These are phyloP conservation scores for Ophiostoma tasmaniense DNA, from an alignment of 2,329 filamentous ascomycete species.

Conservation along the genomic window DNA sequence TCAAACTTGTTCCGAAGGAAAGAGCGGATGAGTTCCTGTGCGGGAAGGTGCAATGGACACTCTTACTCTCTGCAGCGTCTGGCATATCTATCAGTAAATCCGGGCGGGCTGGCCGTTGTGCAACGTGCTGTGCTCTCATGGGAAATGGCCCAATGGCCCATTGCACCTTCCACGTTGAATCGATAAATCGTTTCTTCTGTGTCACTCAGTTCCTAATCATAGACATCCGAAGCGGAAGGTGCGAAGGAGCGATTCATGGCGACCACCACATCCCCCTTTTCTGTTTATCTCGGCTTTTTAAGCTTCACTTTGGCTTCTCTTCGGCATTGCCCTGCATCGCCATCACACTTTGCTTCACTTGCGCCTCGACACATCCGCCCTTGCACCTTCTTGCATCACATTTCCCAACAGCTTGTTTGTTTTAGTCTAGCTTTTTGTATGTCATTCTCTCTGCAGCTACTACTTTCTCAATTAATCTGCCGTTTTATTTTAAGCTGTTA, in stretches of 20 bases:
- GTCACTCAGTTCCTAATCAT: neutral
- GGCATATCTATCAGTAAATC: neutral
- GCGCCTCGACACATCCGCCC: neutral
- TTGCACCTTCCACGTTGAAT: neutral
- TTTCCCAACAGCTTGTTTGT: neutral
- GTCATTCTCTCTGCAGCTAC: neutral
- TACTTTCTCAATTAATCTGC: neutral
- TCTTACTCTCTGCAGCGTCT: no score
- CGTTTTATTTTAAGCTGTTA: conserved; percentile 28
- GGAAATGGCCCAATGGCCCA: neutral
- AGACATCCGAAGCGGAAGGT: neutral
- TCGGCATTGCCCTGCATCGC: neutral
- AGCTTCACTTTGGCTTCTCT: neutral
- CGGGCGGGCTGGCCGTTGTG: neutral
- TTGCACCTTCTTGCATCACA: neutral
- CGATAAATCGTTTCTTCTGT: neutral
- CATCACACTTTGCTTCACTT: neutral
- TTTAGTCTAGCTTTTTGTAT: neutral
- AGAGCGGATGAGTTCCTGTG: neutral
- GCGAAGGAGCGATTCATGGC: neutral
- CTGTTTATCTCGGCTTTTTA: neutral
- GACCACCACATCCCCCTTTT: neutral
- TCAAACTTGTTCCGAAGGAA: neutral
- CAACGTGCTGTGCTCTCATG: neutral
- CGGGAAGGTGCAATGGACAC: neutral